Base-by-base conservation (phyloP, 1,284 basidiomycete genomes). In the Stygiomarasmius scandens region DNA sequence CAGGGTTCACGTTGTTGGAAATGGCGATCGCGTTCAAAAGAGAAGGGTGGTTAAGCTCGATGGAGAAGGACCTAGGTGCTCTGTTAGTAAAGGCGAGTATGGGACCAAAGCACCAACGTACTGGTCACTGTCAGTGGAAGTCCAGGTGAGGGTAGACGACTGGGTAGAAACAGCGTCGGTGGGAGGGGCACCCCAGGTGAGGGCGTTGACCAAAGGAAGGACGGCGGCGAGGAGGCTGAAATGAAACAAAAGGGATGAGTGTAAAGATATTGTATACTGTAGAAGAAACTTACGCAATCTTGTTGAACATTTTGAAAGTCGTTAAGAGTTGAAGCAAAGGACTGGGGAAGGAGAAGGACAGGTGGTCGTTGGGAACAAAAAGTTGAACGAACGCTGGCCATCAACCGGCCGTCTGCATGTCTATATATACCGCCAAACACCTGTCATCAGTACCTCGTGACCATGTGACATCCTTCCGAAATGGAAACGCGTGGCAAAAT, bases 11-110 rank as follows among this genome's bases (percentile, higher is more conserved):
- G 61, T 84, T 87, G 75, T 83, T 87, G 11, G 77, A 81, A 55
- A 90, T 76, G 43, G 81, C 86, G 51, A 81, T 81, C 0, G 75
- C 59, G 59, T 82, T 71, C 69, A 86, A 71, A 78, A 89, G 87
- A 0, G 45, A n/a, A 0, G 62, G 16, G 69, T 87, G 85, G 50
- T 63, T 53, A 49, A 89, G 69, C 62, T 77, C 73, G 14, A 82
- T 27, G 16, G 71, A 64, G 63, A 79, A 77, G 6, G 52, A 55
- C 2, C 57, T 57, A 29, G 12, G 29, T 2, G n/a, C 22, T 22
- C 4, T n/a, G 8, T 29, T 36, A 41, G 38, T 19, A 32, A 52
- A 25, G 19, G 32, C 20, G 12, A 51, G 8, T 1, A 34, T 12
- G 9, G 20, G 9, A 24, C n/a, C 19, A 20, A 14, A 23, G 19